Conservation (phyloP, 768 basidiomycete species). For the Lactifluus piperatus region DNA sequence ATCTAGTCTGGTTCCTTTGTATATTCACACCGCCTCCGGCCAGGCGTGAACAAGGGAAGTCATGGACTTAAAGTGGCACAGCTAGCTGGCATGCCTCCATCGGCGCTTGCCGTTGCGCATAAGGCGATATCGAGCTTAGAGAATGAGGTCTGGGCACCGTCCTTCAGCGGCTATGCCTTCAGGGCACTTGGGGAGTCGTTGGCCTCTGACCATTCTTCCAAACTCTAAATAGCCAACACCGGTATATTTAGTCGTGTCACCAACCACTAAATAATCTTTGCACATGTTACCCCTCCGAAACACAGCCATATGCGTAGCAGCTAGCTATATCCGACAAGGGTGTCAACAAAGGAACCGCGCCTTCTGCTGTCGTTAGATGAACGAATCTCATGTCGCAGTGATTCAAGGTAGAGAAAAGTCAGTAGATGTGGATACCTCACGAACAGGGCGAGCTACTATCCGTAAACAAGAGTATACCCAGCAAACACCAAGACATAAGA, state of each 20-base stretch:
- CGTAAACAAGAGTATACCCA: background rate
- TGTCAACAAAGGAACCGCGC: background rate
- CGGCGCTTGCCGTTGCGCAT: constrained; percentile 53
- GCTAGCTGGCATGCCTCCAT: constrained; percentile 71
- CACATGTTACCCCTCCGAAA: background rate
- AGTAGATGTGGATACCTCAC: constrained; percentile 1
- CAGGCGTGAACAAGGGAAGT: constrained; percentile 84
- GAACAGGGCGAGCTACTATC: constrained; percentile 1
- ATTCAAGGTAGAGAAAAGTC: background rate
- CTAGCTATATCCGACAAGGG: background rate
- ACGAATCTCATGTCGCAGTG: background rate
- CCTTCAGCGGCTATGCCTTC: background rate
- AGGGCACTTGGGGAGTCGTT: constrained; percentile 16
- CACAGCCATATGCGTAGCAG: background rate
- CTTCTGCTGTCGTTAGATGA: background rate
- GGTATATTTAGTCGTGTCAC: background rate
- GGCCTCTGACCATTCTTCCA: background rate
- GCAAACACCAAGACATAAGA: constrained; percentile 4
- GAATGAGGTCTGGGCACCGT: constrained; percentile 10
- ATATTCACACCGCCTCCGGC: constrained; percentile 72
- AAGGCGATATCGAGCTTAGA: constrained; percentile 39
- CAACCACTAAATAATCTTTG: too few species aligned
- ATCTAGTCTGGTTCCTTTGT: constrained; percentile 72
- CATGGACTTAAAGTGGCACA: constrained; percentile 88
- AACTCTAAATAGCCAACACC: background rate